A percentile compares a stretch with the other conserved stretches of the same genome.
phyloP scores from a whole-genome alignment of 306 rosid species.

The Urtica urens region DNA sequence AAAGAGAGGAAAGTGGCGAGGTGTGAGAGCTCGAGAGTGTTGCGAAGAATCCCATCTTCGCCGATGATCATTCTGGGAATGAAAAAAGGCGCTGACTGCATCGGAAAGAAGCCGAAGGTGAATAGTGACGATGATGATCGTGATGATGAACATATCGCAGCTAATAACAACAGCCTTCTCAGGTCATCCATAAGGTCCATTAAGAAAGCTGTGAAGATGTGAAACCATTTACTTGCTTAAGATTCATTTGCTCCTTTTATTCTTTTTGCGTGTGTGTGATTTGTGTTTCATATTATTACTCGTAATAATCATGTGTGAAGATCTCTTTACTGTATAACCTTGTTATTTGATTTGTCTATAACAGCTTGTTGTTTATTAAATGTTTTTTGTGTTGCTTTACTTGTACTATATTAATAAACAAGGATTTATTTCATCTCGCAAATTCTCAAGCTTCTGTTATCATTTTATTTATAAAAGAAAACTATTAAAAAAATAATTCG shows the following conservation, averaged over 20 bases:
- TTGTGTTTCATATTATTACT: neutral
- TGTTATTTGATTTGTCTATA: conserved; percentile 20
- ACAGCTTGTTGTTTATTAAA: conserved; percentile 36
- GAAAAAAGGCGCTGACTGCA: conserved; percentile 63
- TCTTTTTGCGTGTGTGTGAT: conserved; percentile 1
- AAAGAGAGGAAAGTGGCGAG: conserved; percentile 47
- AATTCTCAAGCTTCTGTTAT: too few relatives aligned
- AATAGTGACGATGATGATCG: conserved; percentile 27
- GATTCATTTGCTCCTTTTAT: neutral
- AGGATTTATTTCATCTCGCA: too few relatives aligned
- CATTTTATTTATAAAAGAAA: too few relatives aligned
- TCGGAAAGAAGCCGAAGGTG: conserved; percentile 51
- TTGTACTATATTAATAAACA: too few relatives aligned
- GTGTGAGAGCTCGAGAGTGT: conserved; percentile 62
- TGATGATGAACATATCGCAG: conserved; percentile 22
- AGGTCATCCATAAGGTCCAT: conserved; percentile 56
- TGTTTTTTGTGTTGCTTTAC: too few relatives aligned
- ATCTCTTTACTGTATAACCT: conserved; percentile 11
- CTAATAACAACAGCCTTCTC: conserved; percentile 39
- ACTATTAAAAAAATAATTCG: too few relatives aligned
- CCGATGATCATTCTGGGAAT: conserved; percentile 71
- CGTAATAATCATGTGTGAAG: conserved; percentile 12
- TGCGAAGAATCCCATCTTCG: conserved; percentile 79
- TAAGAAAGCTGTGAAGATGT: conserved; percentile 53
- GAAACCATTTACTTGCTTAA: conserved; percentile 9